A percentile compares a stretch with the other conserved stretches of the same genome.
These are phyloP conservation scores for Backusella liffmaniae DNA, from an alignment of 192 early-diverging fungal genomes.

Conservation along the genomic window DNA sequence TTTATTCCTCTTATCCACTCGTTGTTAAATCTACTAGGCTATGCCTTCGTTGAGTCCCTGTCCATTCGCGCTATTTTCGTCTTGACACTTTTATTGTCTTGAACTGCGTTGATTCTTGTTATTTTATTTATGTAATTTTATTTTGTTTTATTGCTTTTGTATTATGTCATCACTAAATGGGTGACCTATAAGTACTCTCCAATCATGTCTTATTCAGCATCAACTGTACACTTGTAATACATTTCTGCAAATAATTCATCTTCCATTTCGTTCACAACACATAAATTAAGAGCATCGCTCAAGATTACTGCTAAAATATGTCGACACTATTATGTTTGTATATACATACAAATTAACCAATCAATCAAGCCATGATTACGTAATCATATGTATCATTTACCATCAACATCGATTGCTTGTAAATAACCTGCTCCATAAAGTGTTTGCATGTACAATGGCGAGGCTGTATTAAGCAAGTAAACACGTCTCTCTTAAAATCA, in stretches of 20 bases:
- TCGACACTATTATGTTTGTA: neutral
- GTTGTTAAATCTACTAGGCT: no score
- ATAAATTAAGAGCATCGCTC: constrained; percentile 2
- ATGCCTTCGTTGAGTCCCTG: no score
- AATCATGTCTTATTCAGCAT: neutral
- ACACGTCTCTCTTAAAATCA: neutral
- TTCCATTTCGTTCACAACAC: neutral
- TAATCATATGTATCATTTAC: constrained; percentile 14
- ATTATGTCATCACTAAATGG: no score
- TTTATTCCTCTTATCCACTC: no score
- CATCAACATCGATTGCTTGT: neutral
- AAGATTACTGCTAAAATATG: constrained; percentile 19
- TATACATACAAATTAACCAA: no score
- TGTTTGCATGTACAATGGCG: constrained; percentile 12
- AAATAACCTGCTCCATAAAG: constrained; percentile 1
- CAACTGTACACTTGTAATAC: constrained; percentile 9
- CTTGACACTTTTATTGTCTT: no score
- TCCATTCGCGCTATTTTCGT: no score
- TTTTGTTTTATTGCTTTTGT: no score
- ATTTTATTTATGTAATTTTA: no score
- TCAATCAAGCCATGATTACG: neutral
- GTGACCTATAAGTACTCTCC: no score
- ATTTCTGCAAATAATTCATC: constrained; percentile 13
- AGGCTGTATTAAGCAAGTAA: constrained; percentile 15
- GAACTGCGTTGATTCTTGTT: no score